Conservation (phyloP, 768 basidiomycete genomes). For the Tephrocybe sp. region DNA sequence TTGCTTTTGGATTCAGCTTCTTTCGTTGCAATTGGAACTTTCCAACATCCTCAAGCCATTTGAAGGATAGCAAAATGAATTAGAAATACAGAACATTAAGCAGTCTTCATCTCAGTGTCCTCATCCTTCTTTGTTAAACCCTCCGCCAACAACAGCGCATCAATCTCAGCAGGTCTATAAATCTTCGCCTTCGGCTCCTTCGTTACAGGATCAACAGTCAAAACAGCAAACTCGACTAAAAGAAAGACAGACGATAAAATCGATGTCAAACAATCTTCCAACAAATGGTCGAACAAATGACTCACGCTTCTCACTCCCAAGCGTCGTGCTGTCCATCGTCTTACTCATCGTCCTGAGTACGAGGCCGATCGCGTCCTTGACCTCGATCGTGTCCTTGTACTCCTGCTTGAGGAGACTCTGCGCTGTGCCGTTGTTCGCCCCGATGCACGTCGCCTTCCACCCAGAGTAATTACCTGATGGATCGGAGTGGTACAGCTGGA, state of each 20-base stretch:
- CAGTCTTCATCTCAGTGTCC: conserved; percentile 74
- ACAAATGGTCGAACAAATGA: conserved; percentile 17
- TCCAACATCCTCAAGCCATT: no score
- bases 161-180: conserved; percentile 86
- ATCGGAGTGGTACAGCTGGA: conserved; percentile 98
- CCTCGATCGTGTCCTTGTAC: conserved; percentile 91
- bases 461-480: conserved; percentile 98
- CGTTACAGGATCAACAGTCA: conserved; percentile 78
- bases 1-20: no score
- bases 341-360: conserved; percentile 97
- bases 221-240: conserved; percentile 92
- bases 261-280: background rate
- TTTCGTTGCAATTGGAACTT: no score
- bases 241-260: background rate
- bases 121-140: conserved; percentile 88
- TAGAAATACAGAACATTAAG: conserved; percentile 35
- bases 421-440: conserved; percentile 97
- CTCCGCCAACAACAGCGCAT: conserved; percentile 74
- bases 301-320: conserved; percentile 95
- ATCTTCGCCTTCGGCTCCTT: conserved; percentile 89
- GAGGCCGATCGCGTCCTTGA: conserved; percentile 91
- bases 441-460: conserved; percentile 98
- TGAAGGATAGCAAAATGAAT: conserved; percentile 17
- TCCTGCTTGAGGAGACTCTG: conserved; percentile 96
- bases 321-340: conserved; percentile 98